Evolutionary conservation across 106 monocot species (phyloP).

Genomic region (Phalaenopsis aphrodite): DNA sequence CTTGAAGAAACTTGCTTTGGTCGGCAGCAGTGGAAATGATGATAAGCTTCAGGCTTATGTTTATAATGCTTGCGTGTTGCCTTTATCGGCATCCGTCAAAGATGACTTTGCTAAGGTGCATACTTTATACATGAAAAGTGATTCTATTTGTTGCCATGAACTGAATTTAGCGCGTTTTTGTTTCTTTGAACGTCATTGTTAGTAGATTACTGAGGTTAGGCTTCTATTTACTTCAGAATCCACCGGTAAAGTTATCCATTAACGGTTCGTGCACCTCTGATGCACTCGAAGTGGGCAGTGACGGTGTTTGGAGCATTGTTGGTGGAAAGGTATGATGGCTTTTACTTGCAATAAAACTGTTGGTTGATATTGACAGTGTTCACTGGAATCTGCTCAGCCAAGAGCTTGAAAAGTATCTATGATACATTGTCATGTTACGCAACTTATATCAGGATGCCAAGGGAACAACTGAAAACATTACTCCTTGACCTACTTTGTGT

Average conservation of each 20-base stretch:
- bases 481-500: background rate
- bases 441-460: background rate
- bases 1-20: conserved; percentile 34
- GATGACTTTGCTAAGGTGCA: conserved; percentile 63
- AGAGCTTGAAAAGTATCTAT: background rate
- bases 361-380: background rate
- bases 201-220: background rate
- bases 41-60: conserved; percentile 50
- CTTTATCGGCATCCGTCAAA: conserved; percentile 26
- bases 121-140: background rate
- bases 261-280: conserved; percentile 55
- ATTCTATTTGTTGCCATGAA: background rate
- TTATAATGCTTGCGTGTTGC: conserved; percentile 39
- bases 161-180: background rate
- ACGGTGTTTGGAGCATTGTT: conserved; percentile 81
- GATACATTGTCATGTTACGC: background rate
- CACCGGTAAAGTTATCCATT: conserved; percentile 64
- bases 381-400: background rate
- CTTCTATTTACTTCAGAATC: conserved; percentile 39
- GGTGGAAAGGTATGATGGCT: conserved; percentile 65
- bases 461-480: background rate
- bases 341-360: background rate
- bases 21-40: conserved; percentile 44
- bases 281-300: conserved; percentile 64
- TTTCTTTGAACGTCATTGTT: conserved; percentile 5